These are phyloP conservation scores for Sordaria brevicollis DNA, from an alignment of 495 filamentous ascomycete species.

Conservation along the genomic window DNA sequence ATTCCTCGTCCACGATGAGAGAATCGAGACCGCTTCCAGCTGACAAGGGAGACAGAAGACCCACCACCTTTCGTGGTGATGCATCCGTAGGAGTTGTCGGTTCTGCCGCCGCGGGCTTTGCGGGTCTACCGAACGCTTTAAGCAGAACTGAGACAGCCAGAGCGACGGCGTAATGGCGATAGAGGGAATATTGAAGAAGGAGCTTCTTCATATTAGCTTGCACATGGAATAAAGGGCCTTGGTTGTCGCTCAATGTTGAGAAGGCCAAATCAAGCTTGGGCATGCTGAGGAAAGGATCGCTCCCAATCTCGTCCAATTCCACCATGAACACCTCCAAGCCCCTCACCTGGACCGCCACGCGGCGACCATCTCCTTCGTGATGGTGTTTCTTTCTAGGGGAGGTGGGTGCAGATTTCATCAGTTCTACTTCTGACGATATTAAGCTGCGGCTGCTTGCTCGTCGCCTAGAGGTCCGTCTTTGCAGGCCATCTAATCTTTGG, in stretches of 20 bases:
- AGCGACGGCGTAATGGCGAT: conserved; percentile 83
- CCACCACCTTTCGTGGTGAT: conserved; percentile 20
- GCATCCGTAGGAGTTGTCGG: conserved; percentile 11
- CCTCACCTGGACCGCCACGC: conserved; percentile 66
- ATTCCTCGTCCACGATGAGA: conserved; percentile 22
- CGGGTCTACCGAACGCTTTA: conserved; percentile 55
- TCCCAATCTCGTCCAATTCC: conserved; percentile 73
- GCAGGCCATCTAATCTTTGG: conserved; percentile 53
- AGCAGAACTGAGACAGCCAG: conserved; percentile 68
- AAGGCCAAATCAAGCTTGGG: conserved; percentile 81
- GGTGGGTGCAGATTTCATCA: conserved; percentile 46
- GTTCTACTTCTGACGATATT: conserved; percentile 45
- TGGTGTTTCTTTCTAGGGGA: conserved; percentile 48
- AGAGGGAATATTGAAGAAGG: conserved; percentile 81
- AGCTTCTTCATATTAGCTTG: conserved; percentile 71
- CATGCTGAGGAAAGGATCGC: conserved; percentile 75
- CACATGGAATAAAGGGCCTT: conserved; percentile 80
- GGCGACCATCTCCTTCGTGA: conserved; percentile 67
- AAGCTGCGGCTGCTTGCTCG: conserved; percentile 49
- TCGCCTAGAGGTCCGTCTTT: conserved; percentile 41
- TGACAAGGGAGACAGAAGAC: conserved; percentile 24
- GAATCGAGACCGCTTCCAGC: conserved; percentile 15
- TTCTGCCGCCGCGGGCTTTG: conserved; percentile 16
- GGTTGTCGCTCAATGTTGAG: conserved; percentile 70
- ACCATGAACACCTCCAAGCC: conserved; percentile 84